Base-by-base conservation (phyloP, 2,329 filamentous ascomycete species). In the Plenodomus tracheiphilus region DNA sequence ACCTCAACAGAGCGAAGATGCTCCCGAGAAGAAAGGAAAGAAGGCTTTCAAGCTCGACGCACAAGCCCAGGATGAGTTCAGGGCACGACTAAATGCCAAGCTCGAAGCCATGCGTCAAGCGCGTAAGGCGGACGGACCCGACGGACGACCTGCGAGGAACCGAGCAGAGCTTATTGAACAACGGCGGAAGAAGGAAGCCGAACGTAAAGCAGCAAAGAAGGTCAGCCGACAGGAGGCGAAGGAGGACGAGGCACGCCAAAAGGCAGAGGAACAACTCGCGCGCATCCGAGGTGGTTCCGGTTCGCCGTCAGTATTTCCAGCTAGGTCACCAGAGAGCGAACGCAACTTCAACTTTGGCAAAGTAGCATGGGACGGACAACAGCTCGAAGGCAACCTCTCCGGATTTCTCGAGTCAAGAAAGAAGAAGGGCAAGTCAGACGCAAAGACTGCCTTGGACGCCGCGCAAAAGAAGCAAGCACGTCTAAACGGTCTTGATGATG, bases 91-190 rank as follows among this genome's bases (percentile, higher is more conserved):
- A 42, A 86, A 88, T 47, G 88, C 89, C 60, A 88, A 86, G 54
- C 91, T 99, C 46, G 89, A 94, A 61, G 87, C 87, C 39, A 84
- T 97, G 41, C 88, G 93, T 51, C 88, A 89, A 9, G 85, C 86
- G 20, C 86, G 94, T 51, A 96, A 96, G 72, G 92, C 93, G 5
- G 91, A 95, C 61, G 90, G 88, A 5, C 81, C 86, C 1, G 86
- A 95, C 61, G 91, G 91, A 51, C 87, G 88, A 64, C 86, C 88
- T 15, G 89, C 93, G 48, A 85, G 88, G 56, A 96, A 90, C 52
- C 85, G 94, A 53, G 88, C 96, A 74, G 92, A 97, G 69, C 82
- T 99, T 11, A 91, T 99, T 62, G 94, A 97, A 73, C 84, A 89
- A 38, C 85, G 94, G 36, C 85, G 94, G 55, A 85, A 86, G 68